These are phyloP conservation scores for Amanita inopinata DNA, from an alignment of 768 basidiomycete genomes.

Conservation along the genomic window DNA sequence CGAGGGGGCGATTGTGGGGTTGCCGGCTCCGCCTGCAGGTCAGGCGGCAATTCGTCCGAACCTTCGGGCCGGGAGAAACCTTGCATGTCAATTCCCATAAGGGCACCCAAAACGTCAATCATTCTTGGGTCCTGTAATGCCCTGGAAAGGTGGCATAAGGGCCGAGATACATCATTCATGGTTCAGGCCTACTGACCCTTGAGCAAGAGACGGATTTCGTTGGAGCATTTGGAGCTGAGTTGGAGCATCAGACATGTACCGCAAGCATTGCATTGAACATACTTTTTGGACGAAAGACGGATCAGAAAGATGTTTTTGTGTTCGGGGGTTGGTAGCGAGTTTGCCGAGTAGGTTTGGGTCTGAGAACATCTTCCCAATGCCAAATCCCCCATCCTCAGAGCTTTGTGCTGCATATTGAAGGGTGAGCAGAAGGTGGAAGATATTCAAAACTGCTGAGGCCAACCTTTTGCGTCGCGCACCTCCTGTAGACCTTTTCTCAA, in stretches of 20 bases:
- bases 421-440: not conserved
- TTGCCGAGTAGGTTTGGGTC: constrained; percentile 81
- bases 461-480: constrained; percentile 75
- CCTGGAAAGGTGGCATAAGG: constrained; percentile 17
- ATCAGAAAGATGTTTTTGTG: constrained; percentile 75
- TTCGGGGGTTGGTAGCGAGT: constrained; percentile 81
- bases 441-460: constrained; percentile 25
- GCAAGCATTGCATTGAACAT: constrained; percentile 9
- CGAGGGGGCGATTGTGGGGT: constrained; percentile 32
- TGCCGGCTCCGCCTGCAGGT: constrained; percentile 26
- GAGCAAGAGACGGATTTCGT: constrained; percentile 55
- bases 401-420: not conserved
- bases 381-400: constrained; percentile 35
- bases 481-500: constrained; percentile 84
- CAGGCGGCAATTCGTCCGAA: constrained; percentile 69
- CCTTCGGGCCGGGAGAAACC: constrained; percentile 80
- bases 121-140: constrained; percentile 78
- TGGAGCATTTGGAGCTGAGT: constrained; percentile 56
- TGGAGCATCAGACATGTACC: constrained; percentile 7
- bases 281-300: constrained; percentile 71
- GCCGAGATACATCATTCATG: not conserved
- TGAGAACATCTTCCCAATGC: constrained; percentile 67
- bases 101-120: constrained; percentile 87
- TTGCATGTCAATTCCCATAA: constrained; percentile 90
- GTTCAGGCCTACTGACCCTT: constrained; percentile 31